A percentile compares a stretch with the other conserved stretches of the same genome.
Evolutionary conservation across 2,329 filamentous ascomycete genomes (phyloP).

Genomic region (Aschersonia sp.): DNA sequence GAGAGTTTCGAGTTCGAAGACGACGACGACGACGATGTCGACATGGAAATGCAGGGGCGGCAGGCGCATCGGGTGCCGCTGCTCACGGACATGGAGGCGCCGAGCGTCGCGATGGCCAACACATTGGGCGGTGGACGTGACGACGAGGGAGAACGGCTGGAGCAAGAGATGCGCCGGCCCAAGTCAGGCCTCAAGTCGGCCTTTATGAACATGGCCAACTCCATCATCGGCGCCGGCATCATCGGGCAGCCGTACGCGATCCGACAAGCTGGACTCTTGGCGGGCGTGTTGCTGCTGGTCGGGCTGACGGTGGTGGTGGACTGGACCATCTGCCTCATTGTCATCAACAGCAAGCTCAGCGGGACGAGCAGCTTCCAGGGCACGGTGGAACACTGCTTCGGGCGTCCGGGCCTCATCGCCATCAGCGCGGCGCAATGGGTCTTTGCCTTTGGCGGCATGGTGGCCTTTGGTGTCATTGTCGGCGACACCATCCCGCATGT

Average conservation of each 20-base stretch:
- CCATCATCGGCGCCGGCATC: slow-evolving; percentile 72
- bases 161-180: slow-evolving; percentile 47
- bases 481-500: slow-evolving; percentile 94
- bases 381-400: slow-evolving; percentile 92
- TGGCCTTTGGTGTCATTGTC: slow-evolving; percentile 94
- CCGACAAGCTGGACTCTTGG: slow-evolving; percentile 72
- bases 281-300: slow-evolving; percentile 65
- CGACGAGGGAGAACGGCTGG: slow-evolving; percentile 25
- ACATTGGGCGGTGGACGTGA: slow-evolving; percentile 24
- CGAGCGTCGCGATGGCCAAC: slow-evolving; percentile 56
- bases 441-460: slow-evolving; percentile 97
- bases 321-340: slow-evolving; percentile 96
- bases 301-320: slow-evolving; percentile 73
- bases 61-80: slow-evolving; percentile 48
- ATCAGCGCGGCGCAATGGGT: slow-evolving; percentile 89
- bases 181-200: slow-evolving; percentile 76
- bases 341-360: slow-evolving; percentile 93
- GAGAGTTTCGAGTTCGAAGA: slow-evolving; percentile 32
- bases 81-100: slow-evolving; percentile 71
- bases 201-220: slow-evolving; percentile 99
- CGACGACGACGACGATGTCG: slow-evolving; percentile 1
- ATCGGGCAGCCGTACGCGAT: slow-evolving; percentile 92
- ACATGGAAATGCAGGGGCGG: slow-evolving; percentile 34
- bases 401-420: slow-evolving; percentile 71
- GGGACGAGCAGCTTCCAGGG: slow-evolving; percentile 90